Evolutionary conservation across 2,329 filamentous ascomycete species (phyloP), one percentile per base, ranked within the genome.

Genomic region (Aspergillus jensenii): DNA sequence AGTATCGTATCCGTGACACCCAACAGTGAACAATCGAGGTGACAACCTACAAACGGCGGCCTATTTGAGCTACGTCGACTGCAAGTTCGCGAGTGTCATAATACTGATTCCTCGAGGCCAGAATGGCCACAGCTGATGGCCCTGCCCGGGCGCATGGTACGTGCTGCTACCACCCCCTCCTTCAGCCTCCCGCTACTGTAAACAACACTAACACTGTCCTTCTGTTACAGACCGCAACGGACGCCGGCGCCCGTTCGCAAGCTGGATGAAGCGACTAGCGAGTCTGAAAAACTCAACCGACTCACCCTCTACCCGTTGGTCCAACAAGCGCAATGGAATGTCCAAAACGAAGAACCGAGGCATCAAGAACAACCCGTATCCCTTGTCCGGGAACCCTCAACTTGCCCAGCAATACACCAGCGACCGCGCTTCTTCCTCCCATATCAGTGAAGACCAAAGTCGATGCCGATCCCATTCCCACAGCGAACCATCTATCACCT

Each of bases 191-290:
- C 12, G 15, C 39, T 21, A 25, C n/a, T 45, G 17, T 19, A 21
- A 62, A 43, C 37, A 57, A 61, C 37, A 59, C 43, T 31, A 17
- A 47, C 37, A 33, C 48, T 59, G 59, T 76, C 62, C 66, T 76
- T 25, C 23, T 27, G 14, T 15, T 27, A n/a, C 14, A 92, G 89
- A 92, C 74, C 85, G 87, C 65, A 82, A 87, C 70, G 84, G 84
- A 67, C 89, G 91, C 64, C 88, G 92, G 67, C 87, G 90, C 63
- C 93, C 93, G 23, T 98, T 98, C 72, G 86, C 93, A 47, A 90
- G 88, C 65, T 96, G 93, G 90, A 91, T 99, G 81, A 96, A 93
- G 82, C 93, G 93, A 70, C 85, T 98, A 57, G 88, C 92, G 61
- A 93, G 89, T 73, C 88, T 96, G 77, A 97, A 96, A 75, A 82